Base-by-base conservation (phyloP, 2,329 filamentous ascomycete species). In the Colletotrichum magnum region DNA sequence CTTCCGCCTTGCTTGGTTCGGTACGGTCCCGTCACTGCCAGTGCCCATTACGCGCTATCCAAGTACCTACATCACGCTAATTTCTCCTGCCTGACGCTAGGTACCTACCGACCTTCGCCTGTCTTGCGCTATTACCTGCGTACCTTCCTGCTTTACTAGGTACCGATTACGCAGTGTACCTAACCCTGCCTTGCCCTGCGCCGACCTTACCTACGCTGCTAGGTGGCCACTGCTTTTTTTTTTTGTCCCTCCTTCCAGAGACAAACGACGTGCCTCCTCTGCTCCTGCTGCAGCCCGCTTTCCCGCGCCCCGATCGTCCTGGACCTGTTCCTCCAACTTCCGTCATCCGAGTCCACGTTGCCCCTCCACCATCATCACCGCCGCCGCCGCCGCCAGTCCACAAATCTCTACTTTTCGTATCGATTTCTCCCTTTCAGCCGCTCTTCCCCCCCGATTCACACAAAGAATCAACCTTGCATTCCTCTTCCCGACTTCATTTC, bases 271-370 rank as follows among this genome's bases (percentile, higher is more conserved):
- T 32, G 28, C 28, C 28, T 32, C 3, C 28, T 32, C 28, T 32
- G 28, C 28, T 32, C 28, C 28, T 68, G 59, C 59, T 41, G 51
- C 26, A 53, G 65, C 47, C 53, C 59, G 47, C 28, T 41, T 64
- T 68, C 54, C 65, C 61, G 61, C 65, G 61, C 65, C 61, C 18
- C 61, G 41, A 64, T 65, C 61, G 41, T 32, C 28, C 28, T 9
- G 28, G 56, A 54, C 60, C 54, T 65, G 54, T 59, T 69, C 66
- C 60, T 69, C 41, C 66, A 69, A 45, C 66, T 66, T 66, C 66
- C 66, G 66, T 69, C 66, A 66, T 69, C 66, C 50, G 56, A 69
- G 66, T 60, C 66, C 66, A 69, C 66, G 66, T 66, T 69, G 66
- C 66, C 66, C 62, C 66, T 69, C 66, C 43, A 54, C 48, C 62